phyloP scores from a whole-genome alignment of 257 asterid genomes.

The Buddleja alternifolia region DNA sequence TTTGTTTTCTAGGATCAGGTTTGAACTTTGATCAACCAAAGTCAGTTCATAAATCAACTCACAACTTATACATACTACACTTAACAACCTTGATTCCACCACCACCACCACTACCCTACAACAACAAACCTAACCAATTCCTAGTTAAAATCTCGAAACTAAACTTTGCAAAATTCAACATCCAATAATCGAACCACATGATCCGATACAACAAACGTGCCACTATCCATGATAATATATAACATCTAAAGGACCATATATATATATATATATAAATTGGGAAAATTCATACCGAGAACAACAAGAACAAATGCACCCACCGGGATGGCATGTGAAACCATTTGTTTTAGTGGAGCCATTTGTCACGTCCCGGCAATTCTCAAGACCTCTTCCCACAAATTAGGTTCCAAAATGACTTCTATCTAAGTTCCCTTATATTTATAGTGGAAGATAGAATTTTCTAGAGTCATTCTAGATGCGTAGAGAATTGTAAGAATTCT shows the following conservation, averaged over 20 bases:
- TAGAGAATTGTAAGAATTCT: no score
- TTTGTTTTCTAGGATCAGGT: not conserved
- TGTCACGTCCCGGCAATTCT: no score
- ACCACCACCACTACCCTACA: slow-evolving; percentile 3
- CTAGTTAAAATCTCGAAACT: slow-evolving; percentile 2
- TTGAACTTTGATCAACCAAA: not conserved
- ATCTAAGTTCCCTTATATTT: no score
- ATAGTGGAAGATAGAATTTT: no score
- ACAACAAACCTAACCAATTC: not conserved
- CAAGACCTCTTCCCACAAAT: no score
- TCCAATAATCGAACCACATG: not conserved
- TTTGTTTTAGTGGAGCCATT: slow-evolving; percentile 52
- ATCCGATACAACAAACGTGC: slow-evolving; percentile 7
- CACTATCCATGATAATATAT: slow-evolving; percentile 29
- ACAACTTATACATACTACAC: not conserved
- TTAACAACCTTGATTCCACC: not conserved
- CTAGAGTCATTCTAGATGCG: no score
- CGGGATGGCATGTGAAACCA: slow-evolving; percentile 62
- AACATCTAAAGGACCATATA: slow-evolving; percentile 6
- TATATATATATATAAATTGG: not conserved
- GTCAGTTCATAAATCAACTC: slow-evolving; percentile 3
- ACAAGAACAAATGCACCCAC: slow-evolving; percentile 72
- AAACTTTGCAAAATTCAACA: not conserved
- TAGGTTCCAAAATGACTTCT: no score
- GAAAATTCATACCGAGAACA: slow-evolving; percentile 70